These are phyloP conservation scores for Mallotus japonicus DNA, from an alignment of 441 rosid species.

Conservation along the genomic window DNA sequence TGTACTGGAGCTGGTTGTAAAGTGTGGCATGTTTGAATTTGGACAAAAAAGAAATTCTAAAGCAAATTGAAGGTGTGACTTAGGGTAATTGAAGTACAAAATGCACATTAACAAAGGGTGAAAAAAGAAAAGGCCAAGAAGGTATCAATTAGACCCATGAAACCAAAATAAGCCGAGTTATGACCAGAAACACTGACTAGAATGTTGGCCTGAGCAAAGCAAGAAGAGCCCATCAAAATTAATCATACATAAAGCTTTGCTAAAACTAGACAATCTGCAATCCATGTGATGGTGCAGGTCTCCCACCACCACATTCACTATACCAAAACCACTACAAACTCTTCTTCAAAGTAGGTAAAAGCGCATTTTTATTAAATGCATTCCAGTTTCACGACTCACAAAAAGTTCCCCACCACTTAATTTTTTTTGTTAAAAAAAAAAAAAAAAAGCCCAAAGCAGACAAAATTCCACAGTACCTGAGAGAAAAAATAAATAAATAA, in stretches of 20 bases:
- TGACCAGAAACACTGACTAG: conserved; percentile 18
- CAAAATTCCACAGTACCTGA: conserved; percentile 16
- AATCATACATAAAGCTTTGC: neutral
- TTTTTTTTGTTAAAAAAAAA: neutral
- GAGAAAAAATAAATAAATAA: too few relatives aligned
- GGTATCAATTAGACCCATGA: neutral
- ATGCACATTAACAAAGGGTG: neutral
- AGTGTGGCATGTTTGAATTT: neutral
- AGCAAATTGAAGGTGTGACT: neutral
- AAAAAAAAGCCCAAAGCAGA: conserved; percentile 12
- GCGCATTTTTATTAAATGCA: conserved; percentile 26
- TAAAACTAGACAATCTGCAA: conserved; percentile 29
- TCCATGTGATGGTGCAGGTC: conserved; percentile 29
- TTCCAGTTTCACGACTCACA: conserved; percentile 10
- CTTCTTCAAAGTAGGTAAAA: conserved; percentile 22
- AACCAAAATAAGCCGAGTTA: conserved; percentile 6
- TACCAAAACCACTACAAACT: conserved; percentile 1
- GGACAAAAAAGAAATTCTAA: too few relatives aligned
- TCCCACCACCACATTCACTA: conserved; percentile 30
- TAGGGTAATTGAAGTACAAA: neutral
- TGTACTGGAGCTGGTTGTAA: neutral
- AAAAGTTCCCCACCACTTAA: conserved; percentile 25
- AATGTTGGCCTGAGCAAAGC: conserved; percentile 27
- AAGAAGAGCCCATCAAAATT: conserved; percentile 4
- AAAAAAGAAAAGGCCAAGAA: neutral